A percentile compares a stretch with the other conserved stretches of the same genome.
Conservation (phyloP, 2,329 filamentous ascomycete species). For the Xylariaceae sp. region DNA sequence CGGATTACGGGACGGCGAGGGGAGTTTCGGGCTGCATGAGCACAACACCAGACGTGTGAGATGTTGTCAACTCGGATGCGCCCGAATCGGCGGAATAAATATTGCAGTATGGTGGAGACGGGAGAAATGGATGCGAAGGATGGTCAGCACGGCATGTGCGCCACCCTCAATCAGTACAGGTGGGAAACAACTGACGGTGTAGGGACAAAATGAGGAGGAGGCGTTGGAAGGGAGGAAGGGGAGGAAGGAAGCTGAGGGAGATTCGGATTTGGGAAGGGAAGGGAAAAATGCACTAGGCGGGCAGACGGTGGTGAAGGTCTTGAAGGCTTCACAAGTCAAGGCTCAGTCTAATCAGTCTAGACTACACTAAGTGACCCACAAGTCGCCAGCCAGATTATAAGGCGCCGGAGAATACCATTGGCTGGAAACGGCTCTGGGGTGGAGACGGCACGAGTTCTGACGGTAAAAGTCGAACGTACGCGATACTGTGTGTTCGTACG, state of each 20-base stretch:
- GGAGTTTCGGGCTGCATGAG: constrained; percentile 7
- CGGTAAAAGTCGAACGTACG: not conserved
- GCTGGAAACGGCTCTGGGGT: constrained; percentile 6
- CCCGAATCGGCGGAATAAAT: constrained; percentile 7
- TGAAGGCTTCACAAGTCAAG: constrained; percentile 23
- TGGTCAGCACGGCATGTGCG: constrained; percentile 28
- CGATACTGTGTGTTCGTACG: not conserved
- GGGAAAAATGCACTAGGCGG: constrained; percentile 18
- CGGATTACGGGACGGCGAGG: constrained; percentile 6
- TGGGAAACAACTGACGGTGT: constrained; percentile 14
- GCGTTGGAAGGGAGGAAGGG: constrained; percentile 26
- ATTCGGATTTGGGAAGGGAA: constrained; percentile 21
- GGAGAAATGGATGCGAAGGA: constrained; percentile 17
- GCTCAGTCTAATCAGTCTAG: constrained; percentile 8
- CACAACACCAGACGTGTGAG: constrained; percentile 7
- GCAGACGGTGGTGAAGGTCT: constrained; percentile 28
- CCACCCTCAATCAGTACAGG: constrained; percentile 26
- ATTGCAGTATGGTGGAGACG: not conserved
- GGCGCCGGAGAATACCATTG: constrained; percentile 9
- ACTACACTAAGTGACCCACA: constrained; percentile 12
- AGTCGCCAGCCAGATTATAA: constrained; percentile 5
- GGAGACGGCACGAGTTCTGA: not conserved
- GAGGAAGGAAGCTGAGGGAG: constrained; percentile 26
- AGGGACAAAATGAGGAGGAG: constrained; percentile 17
- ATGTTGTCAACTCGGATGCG: constrained; percentile 9